Percentiles rank a stretch among this genome's conserved stretches.
Conservation (phyloP, 306 rosid genomes). For the Cucumis melo region DNA sequence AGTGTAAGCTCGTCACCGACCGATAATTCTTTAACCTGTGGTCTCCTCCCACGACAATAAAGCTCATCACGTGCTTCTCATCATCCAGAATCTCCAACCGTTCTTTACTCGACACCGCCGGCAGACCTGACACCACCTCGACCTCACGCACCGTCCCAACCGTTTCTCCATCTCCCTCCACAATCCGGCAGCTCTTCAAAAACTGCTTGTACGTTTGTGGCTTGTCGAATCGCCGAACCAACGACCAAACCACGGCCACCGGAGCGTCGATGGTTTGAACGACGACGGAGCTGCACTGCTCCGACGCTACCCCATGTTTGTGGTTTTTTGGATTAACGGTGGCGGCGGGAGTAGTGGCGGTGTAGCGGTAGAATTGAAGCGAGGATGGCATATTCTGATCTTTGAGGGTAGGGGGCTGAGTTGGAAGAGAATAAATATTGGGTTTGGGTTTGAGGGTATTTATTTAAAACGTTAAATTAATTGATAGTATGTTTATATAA, state of each 20-base stretch:
- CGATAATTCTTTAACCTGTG: conserved; percentile 47
- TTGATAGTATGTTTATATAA: neutral
- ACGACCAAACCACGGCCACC: conserved; percentile 31
- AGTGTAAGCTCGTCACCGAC: conserved; percentile 41
- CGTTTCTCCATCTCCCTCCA: conserved; percentile 19
- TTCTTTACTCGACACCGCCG: conserved; percentile 44
- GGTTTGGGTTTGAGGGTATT: neutral
- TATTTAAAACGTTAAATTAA: no score
- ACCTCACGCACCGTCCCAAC: conserved; percentile 49
- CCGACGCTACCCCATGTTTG: conserved; percentile 19
- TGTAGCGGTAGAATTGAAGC: neutral
- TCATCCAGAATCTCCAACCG: conserved; percentile 50
- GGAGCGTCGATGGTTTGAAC: conserved; percentile 31
- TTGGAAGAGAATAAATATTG: neutral
- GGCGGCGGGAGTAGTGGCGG: neutral
- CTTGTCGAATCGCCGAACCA: conserved; percentile 40
- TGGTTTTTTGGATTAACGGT: neutral
- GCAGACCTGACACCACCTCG: conserved; percentile 44
- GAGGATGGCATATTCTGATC: neutral
- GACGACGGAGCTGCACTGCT: conserved; percentile 42
- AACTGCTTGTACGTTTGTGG: conserved; percentile 48
- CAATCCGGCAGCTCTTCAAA: conserved; percentile 40
- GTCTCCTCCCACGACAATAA: conserved; percentile 45
- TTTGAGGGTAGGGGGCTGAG: neutral
- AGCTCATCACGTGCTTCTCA: conserved; percentile 43